Evolutionary conservation across 2,329 filamentous ascomycete species (phyloP), one percentile per base, ranked within the genome.

Genomic region (Talaromyces rugulosus): DNA sequence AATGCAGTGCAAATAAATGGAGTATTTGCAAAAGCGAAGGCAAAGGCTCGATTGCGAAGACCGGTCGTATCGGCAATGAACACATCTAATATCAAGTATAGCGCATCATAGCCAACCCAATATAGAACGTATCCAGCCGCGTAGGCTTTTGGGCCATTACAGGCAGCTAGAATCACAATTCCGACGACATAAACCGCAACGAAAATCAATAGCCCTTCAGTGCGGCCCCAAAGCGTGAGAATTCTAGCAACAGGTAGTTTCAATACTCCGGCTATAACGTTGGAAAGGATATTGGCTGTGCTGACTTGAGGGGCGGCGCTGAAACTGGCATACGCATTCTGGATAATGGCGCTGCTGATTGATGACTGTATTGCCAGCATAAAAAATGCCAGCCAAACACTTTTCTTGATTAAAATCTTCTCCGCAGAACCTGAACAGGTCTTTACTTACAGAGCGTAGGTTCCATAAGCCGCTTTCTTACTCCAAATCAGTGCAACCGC

Each of bases 51-150:
- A 66, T 87, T 86, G 56, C 80, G 80, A 36, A 89, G 76, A 1
- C 80, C 79, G 0, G 87, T 85, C 0, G 85, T 87, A 67, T 89
- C 87, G 33, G 86, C 84, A 58, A 87, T 80, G 68, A 89, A 85
- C 52, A 89, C 79, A 58, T 79, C 79, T 1, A 88, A 70, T 36
- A 81, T 82, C 64, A 85, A 85, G 31, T 78, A 77, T 9, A 88
- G 74, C 3, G 82, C 84, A 42, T 82, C 77, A 60, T 79, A 70
- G 2, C 87, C 87, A 33, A 87, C 80, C 69, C 80, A 81, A 69
- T 86, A 88, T 59, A 89, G 82, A 0, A 87, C 82, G 40, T 86
- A 82, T 0, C 85, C 86, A 0, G 86, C 86, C 14, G 85, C 83
- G 69, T 87, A 90, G 0, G 81, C 84, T 67, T 84, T 75, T 9